Percentiles rank a stretch among this genome's conserved stretches.
Evolutionary conservation across 176 grass and related monocot species (phyloP).

Genomic region (Bromus sterilis): DNA sequence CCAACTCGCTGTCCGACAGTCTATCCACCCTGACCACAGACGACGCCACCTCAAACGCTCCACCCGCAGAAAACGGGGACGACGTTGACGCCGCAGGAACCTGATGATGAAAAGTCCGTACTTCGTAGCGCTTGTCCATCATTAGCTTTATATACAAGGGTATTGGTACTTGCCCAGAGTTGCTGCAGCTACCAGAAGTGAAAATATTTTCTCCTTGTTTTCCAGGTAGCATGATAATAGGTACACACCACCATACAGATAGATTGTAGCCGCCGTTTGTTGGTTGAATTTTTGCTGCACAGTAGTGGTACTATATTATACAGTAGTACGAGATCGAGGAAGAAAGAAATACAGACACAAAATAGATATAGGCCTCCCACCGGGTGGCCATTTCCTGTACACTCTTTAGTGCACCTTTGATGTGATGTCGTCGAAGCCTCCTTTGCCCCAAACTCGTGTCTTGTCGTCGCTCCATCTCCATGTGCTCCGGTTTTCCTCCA

Average conservation of each 20-base stretch:
- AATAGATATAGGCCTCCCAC: not conserved
- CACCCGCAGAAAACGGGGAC: slow-evolving; percentile 43
- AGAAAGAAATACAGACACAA: not conserved
- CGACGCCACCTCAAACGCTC: slow-evolving; percentile 45
- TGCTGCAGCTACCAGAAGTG: slow-evolving; percentile 24
- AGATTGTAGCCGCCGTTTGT: slow-evolving; percentile 30
- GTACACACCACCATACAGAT: slow-evolving; percentile 17
- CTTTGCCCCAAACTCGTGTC: not conserved
- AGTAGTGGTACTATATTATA: not conserved
- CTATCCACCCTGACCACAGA: slow-evolving; percentile 42
- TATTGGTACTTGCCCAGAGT: slow-evolving; percentile 6
- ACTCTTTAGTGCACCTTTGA: not conserved
- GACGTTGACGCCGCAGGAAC: slow-evolving; percentile 29
- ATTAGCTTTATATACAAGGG: slow-evolving; percentile 24
- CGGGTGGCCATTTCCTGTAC: slow-evolving; percentile 18
- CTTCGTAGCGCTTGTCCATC: not conserved
- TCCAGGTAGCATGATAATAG: slow-evolving; percentile 37
- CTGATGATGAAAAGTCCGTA: slow-evolving; percentile 9
- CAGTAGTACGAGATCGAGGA: not conserved
- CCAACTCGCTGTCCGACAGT: slow-evolving; percentile 38
- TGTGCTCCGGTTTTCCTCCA: not conserved
- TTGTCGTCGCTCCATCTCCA: not conserved
- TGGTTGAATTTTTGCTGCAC: slow-evolving; percentile 18
- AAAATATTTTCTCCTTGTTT: slow-evolving; percentile 20
- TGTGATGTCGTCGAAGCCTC: not conserved